A percentile compares a stretch with the other conserved stretches of the same genome.
These are phyloP conservation scores for Nitzschia sp. DNA, from an alignment of 108 stramenopile genomes.

Conservation along the genomic window DNA sequence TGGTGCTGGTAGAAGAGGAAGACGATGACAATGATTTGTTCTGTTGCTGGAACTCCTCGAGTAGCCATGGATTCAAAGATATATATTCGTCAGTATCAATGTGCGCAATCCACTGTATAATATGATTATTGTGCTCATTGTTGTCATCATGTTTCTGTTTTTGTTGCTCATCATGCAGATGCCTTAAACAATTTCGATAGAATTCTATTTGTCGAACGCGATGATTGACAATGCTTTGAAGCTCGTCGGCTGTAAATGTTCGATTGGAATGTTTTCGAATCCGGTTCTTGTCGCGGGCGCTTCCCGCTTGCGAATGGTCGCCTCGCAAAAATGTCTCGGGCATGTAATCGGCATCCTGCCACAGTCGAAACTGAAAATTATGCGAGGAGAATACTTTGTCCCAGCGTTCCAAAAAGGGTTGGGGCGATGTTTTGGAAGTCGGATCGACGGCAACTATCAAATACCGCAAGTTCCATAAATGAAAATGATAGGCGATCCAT, in stretches of 20 bases:
- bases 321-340: conserved; percentile 15
- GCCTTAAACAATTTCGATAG: background rate
- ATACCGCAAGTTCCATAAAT: conserved; percentile 52
- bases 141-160: conserved; percentile 6
- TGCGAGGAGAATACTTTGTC: background rate
- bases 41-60: background rate
- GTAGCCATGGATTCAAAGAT: conserved; percentile 31
- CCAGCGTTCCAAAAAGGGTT: conserved; percentile 37
- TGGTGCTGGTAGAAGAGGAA: too few relatives aligned
- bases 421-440: conserved; percentile 31
- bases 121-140: too few relatives aligned
- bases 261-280: conserved; percentile 14
- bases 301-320: conserved; percentile 15
- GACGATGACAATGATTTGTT: background rate
- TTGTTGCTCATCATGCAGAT: background rate
- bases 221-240: conserved; percentile 29
- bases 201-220: conserved; percentile 36
- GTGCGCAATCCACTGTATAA: conserved; percentile 34
- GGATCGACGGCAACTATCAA: conserved; percentile 71
- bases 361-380: background rate
- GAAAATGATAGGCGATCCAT: conserved; percentile 81
- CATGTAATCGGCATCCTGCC: conserved; percentile 38
- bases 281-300: background rate
- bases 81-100: conserved; percentile 53
- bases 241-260: conserved; percentile 2